phyloP scores from a whole-genome alignment of 208 protist species.

The Acanthamoeba castellanii region DNA sequence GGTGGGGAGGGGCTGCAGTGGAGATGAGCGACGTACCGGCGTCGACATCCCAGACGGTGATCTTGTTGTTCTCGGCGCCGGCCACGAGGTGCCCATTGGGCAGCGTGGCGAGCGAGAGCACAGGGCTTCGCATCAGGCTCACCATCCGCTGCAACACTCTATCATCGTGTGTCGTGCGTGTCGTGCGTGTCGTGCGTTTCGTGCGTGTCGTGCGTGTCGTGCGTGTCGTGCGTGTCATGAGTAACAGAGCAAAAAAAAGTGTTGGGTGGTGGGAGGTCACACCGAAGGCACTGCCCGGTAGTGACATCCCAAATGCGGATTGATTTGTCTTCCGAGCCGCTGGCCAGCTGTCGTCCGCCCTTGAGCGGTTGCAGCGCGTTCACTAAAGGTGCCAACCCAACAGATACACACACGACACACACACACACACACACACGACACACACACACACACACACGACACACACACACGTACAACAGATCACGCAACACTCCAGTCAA shows the following conservation, averaged over 20 bases:
- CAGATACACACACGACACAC: not conserved
- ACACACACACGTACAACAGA: too few relatives aligned
- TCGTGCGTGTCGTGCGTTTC: not conserved
- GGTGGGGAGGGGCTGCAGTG: not conserved
- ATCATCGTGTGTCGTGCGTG: not conserved
- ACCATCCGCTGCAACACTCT: constrained; percentile 36
- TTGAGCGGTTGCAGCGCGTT: constrained; percentile 28
- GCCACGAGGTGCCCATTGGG: constrained; percentile 20
- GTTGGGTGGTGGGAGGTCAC: not conserved
- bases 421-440: too few relatives aligned
- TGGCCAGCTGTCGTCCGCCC: constrained; percentile 22
- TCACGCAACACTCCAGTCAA: not conserved
- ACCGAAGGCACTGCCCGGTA: constrained; percentile 42
- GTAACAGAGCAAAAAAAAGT: not conserved
- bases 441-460: too few relatives aligned
- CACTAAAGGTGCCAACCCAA: not conserved
- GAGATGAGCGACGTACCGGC: not conserved
- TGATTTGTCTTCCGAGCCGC: constrained; percentile 37
- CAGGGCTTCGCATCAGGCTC: constrained; percentile 3
- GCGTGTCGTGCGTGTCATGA: not conserved
- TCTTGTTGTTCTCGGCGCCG: constrained; percentile 50
- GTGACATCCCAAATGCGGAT: constrained; percentile 22
- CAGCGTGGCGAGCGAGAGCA: not conserved
- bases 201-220: not conserved
- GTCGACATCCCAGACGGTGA: not conserved